Conservation (phyloP, 2,329 filamentous ascomycete species). For the Curvularia hawaiiensis region DNA sequence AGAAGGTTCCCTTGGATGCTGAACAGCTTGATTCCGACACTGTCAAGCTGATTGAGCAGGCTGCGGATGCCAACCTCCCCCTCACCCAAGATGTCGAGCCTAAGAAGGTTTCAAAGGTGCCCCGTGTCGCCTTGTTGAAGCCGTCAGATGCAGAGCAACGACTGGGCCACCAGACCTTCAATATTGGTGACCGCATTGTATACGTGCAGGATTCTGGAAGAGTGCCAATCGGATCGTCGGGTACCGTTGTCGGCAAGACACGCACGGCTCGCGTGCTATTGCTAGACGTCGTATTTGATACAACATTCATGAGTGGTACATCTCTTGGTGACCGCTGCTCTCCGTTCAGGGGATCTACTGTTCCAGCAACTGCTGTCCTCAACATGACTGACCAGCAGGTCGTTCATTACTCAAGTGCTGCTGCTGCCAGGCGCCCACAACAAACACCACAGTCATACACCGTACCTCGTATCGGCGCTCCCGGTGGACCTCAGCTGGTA, state of each 20-base stretch:
- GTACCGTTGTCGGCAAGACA: slow-evolving; percentile 94
- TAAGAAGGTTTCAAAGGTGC: slow-evolving; percentile 79
- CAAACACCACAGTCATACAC: slow-evolving; percentile 58
- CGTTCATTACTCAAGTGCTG: slow-evolving; percentile 67
- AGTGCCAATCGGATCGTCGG: slow-evolving; percentile 88
- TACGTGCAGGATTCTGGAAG: slow-evolving; percentile 93
- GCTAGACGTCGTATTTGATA: slow-evolving; percentile 91
- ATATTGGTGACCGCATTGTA: slow-evolving; percentile 86
- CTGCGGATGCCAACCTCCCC: slow-evolving; percentile 63
- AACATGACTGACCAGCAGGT: slow-evolving; percentile 86
- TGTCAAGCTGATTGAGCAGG: slow-evolving; percentile 78
- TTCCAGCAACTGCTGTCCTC: slow-evolving; percentile 83
- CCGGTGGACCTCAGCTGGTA: slow-evolving; percentile 63
- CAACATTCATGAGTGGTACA: slow-evolving; percentile 95
- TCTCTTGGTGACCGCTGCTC: slow-evolving; percentile 89
- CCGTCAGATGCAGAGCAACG: slow-evolving; percentile 96
- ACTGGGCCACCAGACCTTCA: slow-evolving; percentile 81
- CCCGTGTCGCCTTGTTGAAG: slow-evolving; percentile 85
- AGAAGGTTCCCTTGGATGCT: slow-evolving; percentile 93
- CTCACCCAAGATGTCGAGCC: slow-evolving; percentile 52
- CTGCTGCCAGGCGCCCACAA: slow-evolving; percentile 59
- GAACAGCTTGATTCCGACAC: slow-evolving; percentile 93
- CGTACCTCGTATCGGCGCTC: slow-evolving; percentile 61
- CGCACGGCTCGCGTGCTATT: slow-evolving; percentile 81
- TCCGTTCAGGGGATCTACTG: slow-evolving; percentile 91